Evolutionary conservation across 805 yeast species (phyloP).

Genomic region (Candida loeiensis): DNA sequence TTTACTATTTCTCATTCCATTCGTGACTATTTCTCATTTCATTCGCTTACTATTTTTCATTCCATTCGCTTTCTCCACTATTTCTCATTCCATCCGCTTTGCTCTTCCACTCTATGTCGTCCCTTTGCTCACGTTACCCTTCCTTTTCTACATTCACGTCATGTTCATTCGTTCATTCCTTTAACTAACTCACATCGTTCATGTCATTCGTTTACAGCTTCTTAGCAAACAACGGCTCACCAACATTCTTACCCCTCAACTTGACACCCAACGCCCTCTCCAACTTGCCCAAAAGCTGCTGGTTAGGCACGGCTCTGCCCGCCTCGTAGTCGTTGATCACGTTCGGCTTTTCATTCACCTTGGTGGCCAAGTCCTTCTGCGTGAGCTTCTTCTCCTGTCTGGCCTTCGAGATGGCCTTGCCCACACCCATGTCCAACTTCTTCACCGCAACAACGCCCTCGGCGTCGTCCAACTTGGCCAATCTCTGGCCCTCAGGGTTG

Average conservation of each 20-base stretch:
- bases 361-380: conserved; percentile 95
- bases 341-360: conserved; percentile 92
- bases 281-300: conserved; percentile 86
- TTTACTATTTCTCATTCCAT: no score
- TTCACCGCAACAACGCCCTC: conserved; percentile 92
- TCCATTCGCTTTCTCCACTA: no score
- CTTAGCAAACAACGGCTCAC: conserved; percentile 73
- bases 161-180: neutral
- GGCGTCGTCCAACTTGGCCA: conserved; percentile 88
- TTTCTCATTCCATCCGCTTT: no score
- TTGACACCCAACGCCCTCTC: conserved; percentile 94
- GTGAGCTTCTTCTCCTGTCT: conserved; percentile 86
- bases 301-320: conserved; percentile 95
- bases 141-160: neutral
- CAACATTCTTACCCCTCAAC: conserved; percentile 93
- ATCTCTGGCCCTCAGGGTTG: conserved; percentile 89
- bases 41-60: no score
- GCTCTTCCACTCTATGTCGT: no score
- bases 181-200: neutral
- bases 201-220: conserved; percentile 34
- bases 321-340: conserved; percentile 95
- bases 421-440: conserved; percentile 80
- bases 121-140: no score
- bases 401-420: conserved; percentile 79
- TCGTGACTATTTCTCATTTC: no score